A percentile compares a stretch with the other conserved stretches of the same genome.
Conservation (phyloP, 257 asterid species). For the Anisodus acutangulus region DNA sequence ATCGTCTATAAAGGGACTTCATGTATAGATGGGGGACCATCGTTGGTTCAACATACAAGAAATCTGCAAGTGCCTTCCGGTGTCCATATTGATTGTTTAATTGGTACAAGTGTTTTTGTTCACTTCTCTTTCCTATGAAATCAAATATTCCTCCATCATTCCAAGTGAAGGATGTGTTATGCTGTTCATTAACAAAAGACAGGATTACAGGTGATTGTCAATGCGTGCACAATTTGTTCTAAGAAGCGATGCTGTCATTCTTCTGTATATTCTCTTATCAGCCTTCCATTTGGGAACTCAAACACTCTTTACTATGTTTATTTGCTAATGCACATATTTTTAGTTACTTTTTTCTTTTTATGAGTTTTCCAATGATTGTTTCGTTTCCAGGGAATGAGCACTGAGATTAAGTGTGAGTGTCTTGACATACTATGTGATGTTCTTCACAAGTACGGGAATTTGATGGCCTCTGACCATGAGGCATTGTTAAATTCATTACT, state of each 20-base stretch:
- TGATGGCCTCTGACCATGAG: constrained; percentile 87
- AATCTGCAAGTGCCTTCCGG: constrained; percentile 18
- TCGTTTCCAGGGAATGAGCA: constrained; percentile 66
- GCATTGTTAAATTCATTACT: constrained; percentile 69
- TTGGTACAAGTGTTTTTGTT: not conserved
- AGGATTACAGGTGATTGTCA: constrained; percentile 1
- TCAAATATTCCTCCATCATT: not conserved
- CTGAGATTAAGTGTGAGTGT: constrained; percentile 96
- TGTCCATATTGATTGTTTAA: not conserved
- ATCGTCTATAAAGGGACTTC: not conserved
- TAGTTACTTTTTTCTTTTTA: not conserved
- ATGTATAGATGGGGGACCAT: not conserved
- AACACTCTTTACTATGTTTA: not conserved
- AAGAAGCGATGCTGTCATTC: not conserved
- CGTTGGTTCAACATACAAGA: not conserved
- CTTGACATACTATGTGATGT: constrained; percentile 93
- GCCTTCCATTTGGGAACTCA: constrained; percentile 12
- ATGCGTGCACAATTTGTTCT: not conserved
- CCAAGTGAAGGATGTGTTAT: not conserved
- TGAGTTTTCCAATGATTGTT: not conserved
- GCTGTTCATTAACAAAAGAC: not conserved
- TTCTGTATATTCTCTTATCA: not conserved
- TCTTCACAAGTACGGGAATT: constrained; percentile 94
- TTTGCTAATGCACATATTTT: not conserved
- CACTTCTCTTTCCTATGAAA: not conserved